Percentiles rank a stretch among this genome's conserved stretches.
phyloP scores from a whole-genome alignment of 768 basidiomycete species.

The Cystoderma amianthinum region DNA sequence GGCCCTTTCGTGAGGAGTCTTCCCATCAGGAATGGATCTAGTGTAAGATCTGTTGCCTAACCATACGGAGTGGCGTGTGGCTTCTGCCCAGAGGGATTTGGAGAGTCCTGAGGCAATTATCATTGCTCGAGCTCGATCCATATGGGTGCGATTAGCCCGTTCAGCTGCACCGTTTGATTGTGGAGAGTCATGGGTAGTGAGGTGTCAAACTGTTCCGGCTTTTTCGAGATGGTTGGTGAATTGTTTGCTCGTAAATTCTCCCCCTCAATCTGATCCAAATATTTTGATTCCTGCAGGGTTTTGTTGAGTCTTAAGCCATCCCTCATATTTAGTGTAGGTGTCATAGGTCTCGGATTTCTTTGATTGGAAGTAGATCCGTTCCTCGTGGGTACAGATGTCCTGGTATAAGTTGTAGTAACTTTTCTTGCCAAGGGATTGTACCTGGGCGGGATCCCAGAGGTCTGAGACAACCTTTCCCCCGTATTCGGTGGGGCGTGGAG shows the following conservation, averaged over 20 bases:
- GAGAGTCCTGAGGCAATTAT: slow-evolving; percentile 11
- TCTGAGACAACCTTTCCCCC: slow-evolving; percentile 8
- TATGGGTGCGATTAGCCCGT: slow-evolving; percentile 16
- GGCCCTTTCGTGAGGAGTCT: slow-evolving; percentile 15
- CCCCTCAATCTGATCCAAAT: slow-evolving; percentile 21
- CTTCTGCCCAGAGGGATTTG: slow-evolving; percentile 26
- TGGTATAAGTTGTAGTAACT: slow-evolving; percentile 3
- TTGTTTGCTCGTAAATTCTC: slow-evolving; percentile 17
- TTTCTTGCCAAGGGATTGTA: background rate
- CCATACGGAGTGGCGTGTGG: slow-evolving; percentile 20
- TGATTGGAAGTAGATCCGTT: background rate
- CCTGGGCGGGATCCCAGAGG: slow-evolving; percentile 8
- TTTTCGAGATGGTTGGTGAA: slow-evolving; percentile 15
- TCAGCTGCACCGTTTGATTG: slow-evolving; percentile 23
- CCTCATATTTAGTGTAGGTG: slow-evolving; percentile 16
- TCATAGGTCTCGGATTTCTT: slow-evolving; percentile 13
- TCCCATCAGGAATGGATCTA: slow-evolving; percentile 9
- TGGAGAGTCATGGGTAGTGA: slow-evolving; percentile 24
- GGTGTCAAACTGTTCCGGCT: slow-evolving; percentile 19
- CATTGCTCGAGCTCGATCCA: slow-evolving; percentile 18
- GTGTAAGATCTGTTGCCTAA: slow-evolving; percentile 25
- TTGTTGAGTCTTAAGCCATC: slow-evolving; percentile 17
- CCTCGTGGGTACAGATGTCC: slow-evolving; percentile 5
- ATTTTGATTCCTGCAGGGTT: slow-evolving; percentile 14
- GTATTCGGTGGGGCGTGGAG: too few species aligned